A percentile compares a stretch with the other conserved stretches of the same genome.
Conservation (phyloP, 805 yeast genomes). For the Candida patagonica region DNA sequence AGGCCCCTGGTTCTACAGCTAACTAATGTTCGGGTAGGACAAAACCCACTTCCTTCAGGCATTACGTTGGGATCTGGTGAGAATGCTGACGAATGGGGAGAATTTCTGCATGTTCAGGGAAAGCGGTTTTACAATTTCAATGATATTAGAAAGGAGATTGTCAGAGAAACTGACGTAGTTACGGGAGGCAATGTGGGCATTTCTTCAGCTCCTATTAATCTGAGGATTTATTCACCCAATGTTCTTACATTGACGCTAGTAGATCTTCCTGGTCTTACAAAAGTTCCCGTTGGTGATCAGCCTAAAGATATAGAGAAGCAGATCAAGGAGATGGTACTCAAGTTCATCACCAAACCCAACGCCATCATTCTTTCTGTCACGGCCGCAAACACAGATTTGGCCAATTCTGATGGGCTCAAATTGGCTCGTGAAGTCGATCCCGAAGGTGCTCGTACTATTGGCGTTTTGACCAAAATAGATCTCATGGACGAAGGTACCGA, state of each 20-base stretch:
- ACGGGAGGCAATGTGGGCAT: constrained; percentile 73
- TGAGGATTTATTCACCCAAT: constrained; percentile 89
- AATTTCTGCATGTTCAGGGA: constrained; percentile 85
- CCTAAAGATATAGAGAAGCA: constrained; percentile 94
- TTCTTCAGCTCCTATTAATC: constrained; percentile 83
- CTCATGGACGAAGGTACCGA: constrained; percentile 98
- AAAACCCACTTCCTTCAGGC: constrained; percentile 20
- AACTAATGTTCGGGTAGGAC: constrained; percentile 37
- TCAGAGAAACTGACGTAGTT: constrained; percentile 78
- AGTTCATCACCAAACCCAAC: constrained; percentile 90
- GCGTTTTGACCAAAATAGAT: constrained; percentile 93
- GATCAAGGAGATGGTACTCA: constrained; percentile 85
- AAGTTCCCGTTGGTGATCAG: constrained; percentile 98
- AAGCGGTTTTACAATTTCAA: constrained; percentile 80
- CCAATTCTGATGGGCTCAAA: constrained; percentile 92
- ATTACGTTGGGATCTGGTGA: constrained; percentile 21
- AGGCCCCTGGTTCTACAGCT: constrained; percentile 76
- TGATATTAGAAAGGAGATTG: constrained; percentile 83
- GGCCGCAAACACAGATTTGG: constrained; percentile 94
- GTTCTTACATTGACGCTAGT: constrained; percentile 91
- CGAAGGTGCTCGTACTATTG: constrained; percentile 87
- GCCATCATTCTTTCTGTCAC: constrained; percentile 93
- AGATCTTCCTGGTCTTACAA: constrained; percentile 94
- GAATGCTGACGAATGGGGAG: constrained; percentile 77
- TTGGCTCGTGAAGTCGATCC: constrained; percentile 97